Base-by-base conservation (phyloP, 306 rosid genomes). In the Pterocarpus santalinus region DNA sequence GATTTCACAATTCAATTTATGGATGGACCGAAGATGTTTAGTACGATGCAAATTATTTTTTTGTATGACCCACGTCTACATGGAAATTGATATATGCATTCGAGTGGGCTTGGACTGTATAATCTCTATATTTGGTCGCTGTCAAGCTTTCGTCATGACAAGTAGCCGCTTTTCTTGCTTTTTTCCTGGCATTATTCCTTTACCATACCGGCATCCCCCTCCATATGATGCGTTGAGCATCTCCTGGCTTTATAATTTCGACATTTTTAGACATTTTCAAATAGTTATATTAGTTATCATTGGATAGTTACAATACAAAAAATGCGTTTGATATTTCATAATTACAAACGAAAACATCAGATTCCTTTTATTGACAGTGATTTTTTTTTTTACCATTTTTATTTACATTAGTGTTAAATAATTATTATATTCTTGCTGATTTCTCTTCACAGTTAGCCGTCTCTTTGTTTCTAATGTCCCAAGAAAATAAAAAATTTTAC, bases 51-150 rank as follows among this genome's bases (percentile, higher is more conserved):
- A 51, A 53, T 77, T 38, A 22, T 47, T n/a, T 65, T 65, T 81
- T 8, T 13, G 69, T 16, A 12, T 81, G 75, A 43, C 80, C 68
- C 82, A 78, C 81, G 8, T 66, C 74, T 38, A 52, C 67, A 66
- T 53, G 30, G 65, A 6, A 67, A 28, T 68, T 56, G 60, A 56
- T 43, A 10, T 43, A 43, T 43, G 38, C 41, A 32, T 49, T 22
- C 36, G 2, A 80, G 65, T 80, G 73, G 39, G 35, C 17, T 13
- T 53, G 9, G 55, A 10, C 4, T 39, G 38, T 22, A 0, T 22
- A 62, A 62, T 52, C 64, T 72, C 60, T 39, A 39, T 64, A 39
- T 79, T 64, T 52, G 68, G 75, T 80, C 61, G 39, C 57, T 30
- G 33, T 73, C 79, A 65, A 39, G 51, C 74, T 64, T 53, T 73